These are phyloP conservation scores for Mangifera indica DNA, from an alignment of 345 rosid species.

Conservation along the genomic window DNA sequence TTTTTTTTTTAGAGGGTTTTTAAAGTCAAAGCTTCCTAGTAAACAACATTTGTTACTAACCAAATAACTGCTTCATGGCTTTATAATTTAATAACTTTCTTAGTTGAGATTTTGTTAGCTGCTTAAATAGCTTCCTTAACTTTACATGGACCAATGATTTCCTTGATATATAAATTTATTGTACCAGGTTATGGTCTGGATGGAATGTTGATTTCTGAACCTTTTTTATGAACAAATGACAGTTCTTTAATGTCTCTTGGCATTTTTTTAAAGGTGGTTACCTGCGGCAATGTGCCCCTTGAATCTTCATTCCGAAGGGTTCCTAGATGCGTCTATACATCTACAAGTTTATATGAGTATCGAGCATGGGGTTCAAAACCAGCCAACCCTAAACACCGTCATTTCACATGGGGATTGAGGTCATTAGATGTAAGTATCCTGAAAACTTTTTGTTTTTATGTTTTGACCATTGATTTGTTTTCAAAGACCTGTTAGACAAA, in stretches of 20 bases:
- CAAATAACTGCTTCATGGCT: not conserved
- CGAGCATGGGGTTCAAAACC: slow-evolving; percentile 96
- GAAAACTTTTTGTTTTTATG: not conserved
- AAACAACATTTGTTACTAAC: not conserved
- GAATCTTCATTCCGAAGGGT: slow-evolving; percentile 94
- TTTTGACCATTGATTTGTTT: not conserved
- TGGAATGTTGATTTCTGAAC: not conserved
- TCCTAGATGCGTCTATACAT: slow-evolving; percentile 98
- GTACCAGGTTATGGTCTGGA: not conserved
- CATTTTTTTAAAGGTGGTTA: slow-evolving; percentile 64
- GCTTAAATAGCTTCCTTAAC: not conserved
- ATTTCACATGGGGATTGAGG: slow-evolving; percentile 90
- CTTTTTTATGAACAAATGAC: not conserved
- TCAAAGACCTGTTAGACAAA: not conserved
- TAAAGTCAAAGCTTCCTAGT: not conserved
- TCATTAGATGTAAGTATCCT: slow-evolving; percentile 67
- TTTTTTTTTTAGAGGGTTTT: not conserved
- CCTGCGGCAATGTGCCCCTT: slow-evolving; percentile 97
- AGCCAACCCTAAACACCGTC: slow-evolving; percentile 86
- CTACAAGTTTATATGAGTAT: slow-evolving; percentile 89
- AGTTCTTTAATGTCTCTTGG: not conserved
- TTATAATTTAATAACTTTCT: not conserved
- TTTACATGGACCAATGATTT: not conserved
- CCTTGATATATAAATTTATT: not conserved
- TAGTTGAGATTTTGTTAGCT: not conserved